Evolutionary conservation across 2,329 filamentous ascomycete genomes (phyloP), one percentile per base, ranked within the genome.

Genomic region (Hyphodiscus sp.): DNA sequence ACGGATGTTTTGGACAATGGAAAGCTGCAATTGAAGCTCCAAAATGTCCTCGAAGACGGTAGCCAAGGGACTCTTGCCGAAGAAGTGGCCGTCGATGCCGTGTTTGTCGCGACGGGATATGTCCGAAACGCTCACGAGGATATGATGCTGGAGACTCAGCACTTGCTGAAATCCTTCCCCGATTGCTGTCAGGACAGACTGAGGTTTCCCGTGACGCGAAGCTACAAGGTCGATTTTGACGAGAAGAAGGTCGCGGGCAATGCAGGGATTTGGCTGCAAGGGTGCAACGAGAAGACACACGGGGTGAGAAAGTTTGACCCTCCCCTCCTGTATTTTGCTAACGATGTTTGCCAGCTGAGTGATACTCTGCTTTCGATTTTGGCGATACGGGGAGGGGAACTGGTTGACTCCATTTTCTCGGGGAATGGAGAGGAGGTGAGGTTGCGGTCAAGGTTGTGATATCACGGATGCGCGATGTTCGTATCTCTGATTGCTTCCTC

Each of bases 231-330:
- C 48, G 75, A 84, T 53, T 90, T 94, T 66, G 76, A 79, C 49
- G 72, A 79, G 1, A 84, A 80, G 41, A 76, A 79, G 45, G 85
- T 96, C 30, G 78, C 81, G 77, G 1, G 83, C 85, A 20, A 50
- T 50, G 86, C 89, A n/a, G 91, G 90, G 8, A 77, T 96, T 52
- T 96, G 88, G 85, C 76, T 96, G 63, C 91, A 96, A 70, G 91
- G 91, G 41, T 95, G 90, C 73, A 92, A 89, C 66, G 91, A 96
- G 75, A 82, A 79, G 56, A 95, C 90, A 33, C 91, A 96, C 69
- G 91, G 91, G 55, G 86, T 91, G 80, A 82, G 86, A 3, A 26
- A 26, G 8, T 26, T 26, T 3, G 23, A 26, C 8, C 8, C 23
- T 83, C 47, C 45, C 45, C n/a, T 44, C 2, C 19, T 44, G 46